Evolutionary conservation across 257 asterid genomes (phyloP), one percentile per base, ranked within the genome.

Genomic region (Penstemon eatonii): DNA sequence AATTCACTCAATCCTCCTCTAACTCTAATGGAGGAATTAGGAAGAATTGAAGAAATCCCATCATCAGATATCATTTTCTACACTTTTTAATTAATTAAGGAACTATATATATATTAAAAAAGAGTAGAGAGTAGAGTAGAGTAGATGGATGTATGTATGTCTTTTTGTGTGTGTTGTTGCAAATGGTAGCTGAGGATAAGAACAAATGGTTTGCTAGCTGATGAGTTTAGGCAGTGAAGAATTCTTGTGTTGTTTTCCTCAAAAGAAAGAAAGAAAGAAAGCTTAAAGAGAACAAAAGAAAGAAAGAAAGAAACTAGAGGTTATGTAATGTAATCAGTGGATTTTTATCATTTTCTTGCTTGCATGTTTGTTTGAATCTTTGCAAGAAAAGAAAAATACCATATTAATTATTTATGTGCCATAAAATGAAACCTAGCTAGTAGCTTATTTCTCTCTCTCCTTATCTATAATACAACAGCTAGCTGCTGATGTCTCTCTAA

Each of bases 11-110:
- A 15, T 15, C 18, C 18, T 15, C 18, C 18, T 15, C 18, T 15
- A 15, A 15, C 83, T 71, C 84, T 67, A 7, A 83, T 78, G 68
- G 91, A 79, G 46, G 95, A 76, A 65, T 15, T 15, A 15, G 18
- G 18, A 15, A 71, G 73, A 60, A 83, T 78, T 19, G 84, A 68
- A 70, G 91, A 76, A 47, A 86, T 78, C 8, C 85, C 95, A 58
- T 86, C 89, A 70, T 80, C 85, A 19, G 96, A 87, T 85, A 88
- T 83, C 92, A 89, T 87, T 76, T 65, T 84, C n/a, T 39, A n/a
- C 47, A 51, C 18, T 47, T 40, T 6, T 15, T 15, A 15, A 15
- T 15, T 15, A 15, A 15, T 15, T 15, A 15, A 15, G 18, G 18
- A 15, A 15, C 0, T 15, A 15, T 15, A 15, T 15, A 15, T n/a